These are phyloP conservation scores for Termitomyces sp. DNA, from an alignment of 768 basidiomycete genomes.

Conservation along the genomic window DNA sequence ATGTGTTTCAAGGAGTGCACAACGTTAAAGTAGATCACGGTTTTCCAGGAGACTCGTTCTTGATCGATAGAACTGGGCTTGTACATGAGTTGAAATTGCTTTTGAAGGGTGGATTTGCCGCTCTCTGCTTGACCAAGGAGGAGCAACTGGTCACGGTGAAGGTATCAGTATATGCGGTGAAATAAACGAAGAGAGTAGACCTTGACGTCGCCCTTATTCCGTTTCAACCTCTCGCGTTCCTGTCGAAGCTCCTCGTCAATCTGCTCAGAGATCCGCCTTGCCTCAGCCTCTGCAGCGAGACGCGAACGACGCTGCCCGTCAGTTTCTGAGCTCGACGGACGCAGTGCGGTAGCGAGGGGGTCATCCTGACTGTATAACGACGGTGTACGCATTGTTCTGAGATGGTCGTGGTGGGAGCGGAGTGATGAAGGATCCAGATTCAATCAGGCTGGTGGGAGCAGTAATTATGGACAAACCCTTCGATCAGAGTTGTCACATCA, in stretches of 20 bases:
- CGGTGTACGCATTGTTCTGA: constrained; percentile 50
- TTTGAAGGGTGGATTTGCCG: constrained; percentile 73
- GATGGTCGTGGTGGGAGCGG: constrained; percentile 20
- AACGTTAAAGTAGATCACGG: constrained; percentile 73
- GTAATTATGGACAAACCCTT: constrained; percentile 6
- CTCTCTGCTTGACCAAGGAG: constrained; percentile 77
- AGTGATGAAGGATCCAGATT: constrained; percentile 14
- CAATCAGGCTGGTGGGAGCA: constrained; percentile 12
- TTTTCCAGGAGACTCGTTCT: constrained; percentile 69
- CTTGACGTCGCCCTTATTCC: constrained; percentile 71
- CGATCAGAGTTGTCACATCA: constrained; percentile 18
- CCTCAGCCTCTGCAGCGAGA: constrained; percentile 64
- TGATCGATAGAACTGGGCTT: constrained; percentile 63
- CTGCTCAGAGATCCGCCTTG: constrained; percentile 69
- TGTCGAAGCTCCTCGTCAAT: constrained; percentile 77
- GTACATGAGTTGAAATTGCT: constrained; percentile 81
- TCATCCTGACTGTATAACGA: constrained; percentile 74
- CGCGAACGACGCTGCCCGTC: constrained; percentile 57
- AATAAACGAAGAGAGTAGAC: constrained; percentile 26
- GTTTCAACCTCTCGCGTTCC: constrained; percentile 62
- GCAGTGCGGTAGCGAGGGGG: constrained; percentile 62
- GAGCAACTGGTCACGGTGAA: constrained; percentile 44
- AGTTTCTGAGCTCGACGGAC: constrained; percentile 63
- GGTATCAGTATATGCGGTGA: constrained; percentile 30
- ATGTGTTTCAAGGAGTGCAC: constrained; percentile 69